phyloP scores from a whole-genome alignment of 129 eudicot genomes.

The Pseudognaphalium luteoalbum region DNA sequence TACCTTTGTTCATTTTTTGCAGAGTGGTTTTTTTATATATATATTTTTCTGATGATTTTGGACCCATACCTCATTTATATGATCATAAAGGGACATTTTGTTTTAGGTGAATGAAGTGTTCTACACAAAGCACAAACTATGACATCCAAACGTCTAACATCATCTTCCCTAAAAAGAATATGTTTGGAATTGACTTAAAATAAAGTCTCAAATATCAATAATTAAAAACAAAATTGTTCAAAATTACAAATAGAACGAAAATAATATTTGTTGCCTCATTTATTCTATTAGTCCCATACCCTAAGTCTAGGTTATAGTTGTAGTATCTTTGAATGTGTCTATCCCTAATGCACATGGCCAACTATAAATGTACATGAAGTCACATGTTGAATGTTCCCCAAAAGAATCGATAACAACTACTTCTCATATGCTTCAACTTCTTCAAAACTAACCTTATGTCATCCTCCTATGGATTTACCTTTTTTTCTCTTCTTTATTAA shows the following conservation, averaged over 20 bases:
- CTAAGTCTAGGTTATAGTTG: slow-evolving; percentile 11
- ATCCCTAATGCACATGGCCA: slow-evolving; percentile 44
- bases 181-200: background rate
- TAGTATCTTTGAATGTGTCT: slow-evolving; percentile 30
- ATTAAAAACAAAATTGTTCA: background rate
- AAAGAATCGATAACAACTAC: slow-evolving; percentile 36
- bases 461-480: background rate
- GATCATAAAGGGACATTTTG: background rate
- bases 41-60: too few species aligned
- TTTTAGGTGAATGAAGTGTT: background rate
- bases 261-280: background rate
- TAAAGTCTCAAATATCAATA: background rate
- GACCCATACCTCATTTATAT: too few species aligned
- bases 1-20: too few species aligned
- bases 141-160: background rate
- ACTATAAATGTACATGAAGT: slow-evolving; percentile 36
- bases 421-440: slow-evolving; percentile 27
- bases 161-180: background rate
- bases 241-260: too few species aligned
- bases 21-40: too few species aligned
- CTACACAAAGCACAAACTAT: background rate
- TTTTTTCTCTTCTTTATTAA: background rate
- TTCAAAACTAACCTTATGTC: slow-evolving; percentile 19
- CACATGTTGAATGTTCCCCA: slow-evolving; percentile 43
- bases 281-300: slow-evolving; percentile 21